phyloP scores from a whole-genome alignment of 805 yeast species.

The Lipomyces sp. region DNA sequence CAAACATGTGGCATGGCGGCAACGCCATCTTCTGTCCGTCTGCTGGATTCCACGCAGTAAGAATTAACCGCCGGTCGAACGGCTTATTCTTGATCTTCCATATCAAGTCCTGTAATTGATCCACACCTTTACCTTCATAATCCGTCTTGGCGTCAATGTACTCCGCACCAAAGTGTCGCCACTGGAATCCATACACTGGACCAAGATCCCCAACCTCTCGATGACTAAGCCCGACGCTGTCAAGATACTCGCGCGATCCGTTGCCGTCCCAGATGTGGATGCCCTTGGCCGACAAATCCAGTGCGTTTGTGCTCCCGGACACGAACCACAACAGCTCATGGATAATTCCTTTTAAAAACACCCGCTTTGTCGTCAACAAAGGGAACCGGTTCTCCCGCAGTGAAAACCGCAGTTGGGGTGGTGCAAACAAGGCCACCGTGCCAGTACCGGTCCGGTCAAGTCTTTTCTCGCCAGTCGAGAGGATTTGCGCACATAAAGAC shows the following conservation, averaged over 20 bases:
- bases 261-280: slow-evolving; percentile 99
- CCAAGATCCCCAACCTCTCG: slow-evolving; percentile 95
- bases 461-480: slow-evolving; percentile 83
- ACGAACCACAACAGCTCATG: slow-evolving; percentile 92
- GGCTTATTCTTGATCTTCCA: slow-evolving; percentile 84
- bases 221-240: slow-evolving; percentile 74
- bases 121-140: slow-evolving; percentile 85
- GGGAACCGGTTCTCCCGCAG: slow-evolving; percentile 78
- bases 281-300: slow-evolving; percentile 74
- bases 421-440: slow-evolving; percentile 86
- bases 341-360: slow-evolving; percentile 85
- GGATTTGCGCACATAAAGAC: slow-evolving; percentile 75
- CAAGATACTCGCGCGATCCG: slow-evolving; percentile 90
- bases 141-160: slow-evolving; percentile 86
- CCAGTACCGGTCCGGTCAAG: slow-evolving; percentile 99
- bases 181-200: slow-evolving; percentile 98
- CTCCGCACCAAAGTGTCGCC: slow-evolving; percentile 99
- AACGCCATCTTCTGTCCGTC: slow-evolving; percentile 93
- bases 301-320: slow-evolving; percentile 87
- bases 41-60: slow-evolving; percentile 99
- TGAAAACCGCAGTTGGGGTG: slow-evolving; percentile 89
- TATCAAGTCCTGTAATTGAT: slow-evolving; percentile 82
- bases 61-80: slow-evolving; percentile 88
- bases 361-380: slow-evolving; percentile 87
- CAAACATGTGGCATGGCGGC: slow-evolving; percentile 97